Evolutionary conservation across 768 basidiomycete genomes (phyloP), one percentile per base, ranked within the genome.

Genomic region (Suillus alpinus): DNA sequence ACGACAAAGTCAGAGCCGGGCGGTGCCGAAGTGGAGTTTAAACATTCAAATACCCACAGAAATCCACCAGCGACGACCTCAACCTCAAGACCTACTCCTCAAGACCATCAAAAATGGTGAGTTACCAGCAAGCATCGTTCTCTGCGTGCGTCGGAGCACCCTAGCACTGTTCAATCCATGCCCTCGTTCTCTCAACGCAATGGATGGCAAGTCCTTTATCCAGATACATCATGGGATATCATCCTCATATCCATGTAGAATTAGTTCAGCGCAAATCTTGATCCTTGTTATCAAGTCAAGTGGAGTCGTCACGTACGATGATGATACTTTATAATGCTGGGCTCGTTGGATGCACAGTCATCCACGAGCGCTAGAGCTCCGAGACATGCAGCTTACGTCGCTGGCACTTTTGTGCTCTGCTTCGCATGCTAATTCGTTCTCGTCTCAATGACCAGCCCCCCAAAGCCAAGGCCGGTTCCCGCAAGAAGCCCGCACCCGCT

Each of bases 371-470:
- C 73, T 82, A 82, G 81, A 83, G 81, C 81, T 82, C 81, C 81
- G 82, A 76, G 79, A 70, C 71, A 66, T 71, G 74, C 68, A 67
- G 66, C 66, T 63, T 71, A 71, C 64, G 66, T 63, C 53, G 39
- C 56, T 65, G 65, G 63, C 68, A 29, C 70, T 62, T 65, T 63
- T 56, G 18, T 55, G 64, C 59, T 56, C 56, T 49, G 67, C 63
- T 66, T 55, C 53, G 37, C 37, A 55, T 39, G 65, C 72, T 79
- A 62, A 78, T 82, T 71, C 74, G 63, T 57, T 69, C 76, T 87
- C 88, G 89, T 87, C 91, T 92, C 91, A 84, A 92, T 92, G 91
- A 92, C 91, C 90, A 92, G 91, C 88, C 83, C 62, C 79, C 88
- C 76, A 89, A 89, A 76, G 65, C 77, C 63, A 91, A 89, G 71